Conservation (phyloP, 768 basidiomycete species). For the Xerocomellus amylosporus region DNA sequence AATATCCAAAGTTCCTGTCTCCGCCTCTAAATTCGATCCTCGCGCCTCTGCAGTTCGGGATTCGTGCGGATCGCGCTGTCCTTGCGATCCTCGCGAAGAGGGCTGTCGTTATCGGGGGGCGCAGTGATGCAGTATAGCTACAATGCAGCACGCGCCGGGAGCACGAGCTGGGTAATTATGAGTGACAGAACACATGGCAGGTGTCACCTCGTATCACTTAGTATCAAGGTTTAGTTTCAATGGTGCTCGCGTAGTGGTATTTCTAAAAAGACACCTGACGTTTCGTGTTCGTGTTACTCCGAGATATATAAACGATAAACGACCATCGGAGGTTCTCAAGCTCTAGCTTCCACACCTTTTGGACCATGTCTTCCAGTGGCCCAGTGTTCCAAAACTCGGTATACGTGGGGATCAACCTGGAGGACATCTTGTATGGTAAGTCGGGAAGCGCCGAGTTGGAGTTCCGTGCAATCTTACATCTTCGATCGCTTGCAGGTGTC, state of each 20-base stretch:
- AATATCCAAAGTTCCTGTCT: neutral
- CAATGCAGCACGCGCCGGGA: no score
- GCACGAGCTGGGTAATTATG: neutral
- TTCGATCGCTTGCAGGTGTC: conserved; percentile 11
- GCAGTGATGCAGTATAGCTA: neutral
- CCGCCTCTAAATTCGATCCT: neutral
- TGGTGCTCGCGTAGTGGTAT: neutral
- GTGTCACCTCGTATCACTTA: neutral
- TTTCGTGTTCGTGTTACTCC: neutral
- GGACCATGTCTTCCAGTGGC: conserved; percentile 19
- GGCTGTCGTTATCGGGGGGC: neutral
- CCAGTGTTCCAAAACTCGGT: conserved; percentile 20
- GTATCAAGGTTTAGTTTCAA: neutral
- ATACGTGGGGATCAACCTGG: conserved; percentile 25
- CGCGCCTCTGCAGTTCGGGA: neutral
- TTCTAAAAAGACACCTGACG: neutral
- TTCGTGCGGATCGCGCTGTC: no score
- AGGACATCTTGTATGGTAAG: conserved; percentile 28
- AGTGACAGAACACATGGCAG: neutral
- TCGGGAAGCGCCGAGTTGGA: neutral
- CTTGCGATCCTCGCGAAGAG: neutral
- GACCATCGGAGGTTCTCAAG: neutral
- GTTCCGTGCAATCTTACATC: neutral
- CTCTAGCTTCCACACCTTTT: neutral
- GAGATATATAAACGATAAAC: conserved; percentile 8